Evolutionary conservation across 176 grass and related monocot genomes (phyloP).

Genomic region (Ensete ventricosum): DNA sequence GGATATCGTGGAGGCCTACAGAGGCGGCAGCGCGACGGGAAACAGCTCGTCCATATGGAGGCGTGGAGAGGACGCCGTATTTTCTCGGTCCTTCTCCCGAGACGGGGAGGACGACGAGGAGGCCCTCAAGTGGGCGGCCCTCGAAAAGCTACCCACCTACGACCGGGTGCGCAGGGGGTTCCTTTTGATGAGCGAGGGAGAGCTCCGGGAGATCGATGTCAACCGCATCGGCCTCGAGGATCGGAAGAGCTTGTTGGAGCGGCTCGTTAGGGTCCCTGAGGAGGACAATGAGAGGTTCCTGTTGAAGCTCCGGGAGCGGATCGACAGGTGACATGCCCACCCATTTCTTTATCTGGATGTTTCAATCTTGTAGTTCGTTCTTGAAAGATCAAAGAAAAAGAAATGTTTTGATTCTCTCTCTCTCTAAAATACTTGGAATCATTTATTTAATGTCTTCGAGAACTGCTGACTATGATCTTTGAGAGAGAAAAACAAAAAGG

Average conservation of each 20-base stretch:
- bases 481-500: too few species aligned
- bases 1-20: background rate
- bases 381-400: too few species aligned
- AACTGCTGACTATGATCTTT: too few species aligned
- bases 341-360: background rate
- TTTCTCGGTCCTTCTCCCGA: constrained; percentile 23
- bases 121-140: constrained; percentile 72
- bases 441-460: too few species aligned
- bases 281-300: constrained; percentile 77
- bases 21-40: background rate
- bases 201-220: constrained; percentile 43
- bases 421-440: too few species aligned
- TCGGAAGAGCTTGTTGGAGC: constrained; percentile 41
- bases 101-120: constrained; percentile 76
- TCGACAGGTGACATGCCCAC: constrained; percentile 32
- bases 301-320: constrained; percentile 77
- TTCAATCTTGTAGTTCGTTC: too few species aligned
- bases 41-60: constrained; percentile 6
- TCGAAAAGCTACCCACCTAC: constrained; percentile 69
- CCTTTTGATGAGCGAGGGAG: constrained; percentile 23
- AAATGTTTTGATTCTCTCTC: too few species aligned
- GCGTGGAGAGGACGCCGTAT: constrained; percentile 2
- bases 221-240: constrained; percentile 31
- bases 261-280: constrained; percentile 59
- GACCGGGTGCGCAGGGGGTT: constrained; percentile 58